Percentiles rank a stretch among this genome's conserved stretches.
phyloP scores from a whole-genome alignment of 2,329 filamentous ascomycete genomes.

The Colletotrichum falcatum region DNA sequence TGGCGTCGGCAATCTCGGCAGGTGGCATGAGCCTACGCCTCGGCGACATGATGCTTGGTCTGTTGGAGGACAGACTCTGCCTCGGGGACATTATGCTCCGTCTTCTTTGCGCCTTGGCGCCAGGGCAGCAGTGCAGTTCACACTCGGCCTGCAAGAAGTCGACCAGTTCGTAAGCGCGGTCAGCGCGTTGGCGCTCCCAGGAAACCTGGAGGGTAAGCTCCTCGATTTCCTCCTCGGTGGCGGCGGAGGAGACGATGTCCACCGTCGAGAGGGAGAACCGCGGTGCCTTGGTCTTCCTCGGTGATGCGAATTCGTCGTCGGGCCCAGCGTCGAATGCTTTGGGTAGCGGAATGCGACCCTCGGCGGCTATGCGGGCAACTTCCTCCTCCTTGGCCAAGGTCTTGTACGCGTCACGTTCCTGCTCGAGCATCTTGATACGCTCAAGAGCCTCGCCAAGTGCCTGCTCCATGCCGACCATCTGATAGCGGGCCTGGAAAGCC shows the following conservation, averaged over 20 bases:
- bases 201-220: conserved; percentile 64
- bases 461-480: conserved; percentile 73
- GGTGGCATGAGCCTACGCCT: conserved; percentile 53
- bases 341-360: conserved; percentile 77
- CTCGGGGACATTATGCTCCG: conserved; percentile 50
- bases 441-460: conserved; percentile 74
- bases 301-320: conserved; percentile 73
- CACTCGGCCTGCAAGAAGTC: conserved; percentile 84
- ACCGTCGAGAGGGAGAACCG: conserved; percentile 61
- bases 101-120: conserved; percentile 57
- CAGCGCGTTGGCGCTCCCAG: conserved; percentile 73
- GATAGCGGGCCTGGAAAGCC: conserved; percentile 74
- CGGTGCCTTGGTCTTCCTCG: conserved; percentile 62
- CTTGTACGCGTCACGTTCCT: conserved; percentile 81
- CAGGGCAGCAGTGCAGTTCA: conserved; percentile 74
- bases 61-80: conserved; percentile 51
- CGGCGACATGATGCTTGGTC: conserved; percentile 49
- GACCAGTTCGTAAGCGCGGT: conserved; percentile 77
- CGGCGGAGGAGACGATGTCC: conserved; percentile 66
- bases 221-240: conserved; percentile 69
- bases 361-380: conserved; percentile 77
- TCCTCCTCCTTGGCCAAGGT: conserved; percentile 79
- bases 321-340: conserved; percentile 55
- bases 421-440: conserved; percentile 73
- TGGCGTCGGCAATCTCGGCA: conserved; percentile 54